These are phyloP conservation scores for Albizia julibrissin DNA, from an alignment of 306 rosid genomes.

Conservation along the genomic window DNA sequence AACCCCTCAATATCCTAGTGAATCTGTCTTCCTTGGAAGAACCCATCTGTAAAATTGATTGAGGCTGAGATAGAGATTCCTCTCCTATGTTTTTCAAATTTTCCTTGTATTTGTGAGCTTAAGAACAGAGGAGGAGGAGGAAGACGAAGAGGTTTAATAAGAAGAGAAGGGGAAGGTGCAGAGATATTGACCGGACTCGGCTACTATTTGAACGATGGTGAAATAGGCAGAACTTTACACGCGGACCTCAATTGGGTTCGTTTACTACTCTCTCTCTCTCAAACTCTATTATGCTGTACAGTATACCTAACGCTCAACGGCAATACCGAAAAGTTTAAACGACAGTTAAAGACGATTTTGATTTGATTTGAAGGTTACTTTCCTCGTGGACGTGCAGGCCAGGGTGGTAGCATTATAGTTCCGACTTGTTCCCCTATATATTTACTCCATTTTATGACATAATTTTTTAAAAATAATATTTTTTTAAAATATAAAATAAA, in stretches of 20 bases:
- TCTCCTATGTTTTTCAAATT: neutral
- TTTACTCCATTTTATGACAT: too few relatives aligned
- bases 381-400: neutral
- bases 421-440: too few relatives aligned
- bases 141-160: neutral
- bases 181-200: slow-evolving; percentile 39
- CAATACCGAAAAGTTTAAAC: slow-evolving; percentile 40
- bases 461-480: too few relatives aligned
- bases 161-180: slow-evolving; percentile 28
- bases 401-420: too few relatives aligned
- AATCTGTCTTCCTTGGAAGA: slow-evolving; percentile 65
- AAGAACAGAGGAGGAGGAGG: neutral
- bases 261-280: neutral
- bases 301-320: slow-evolving; percentile 26
- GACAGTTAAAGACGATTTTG: neutral
- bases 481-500: too few relatives aligned
- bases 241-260: slow-evolving; percentile 20
- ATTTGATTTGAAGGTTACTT: neutral
- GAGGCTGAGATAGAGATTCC: neutral
- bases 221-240: slow-evolving; percentile 34
- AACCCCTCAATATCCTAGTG: slow-evolving; percentile 46
- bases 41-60: slow-evolving; percentile 40
- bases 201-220: neutral
- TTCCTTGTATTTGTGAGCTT: neutral
- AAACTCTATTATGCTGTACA: neutral